These are phyloP conservation scores for Exophiala dermatitidis DNA, from an alignment of 2,329 filamentous ascomycete genomes.

Conservation along the genomic window DNA sequence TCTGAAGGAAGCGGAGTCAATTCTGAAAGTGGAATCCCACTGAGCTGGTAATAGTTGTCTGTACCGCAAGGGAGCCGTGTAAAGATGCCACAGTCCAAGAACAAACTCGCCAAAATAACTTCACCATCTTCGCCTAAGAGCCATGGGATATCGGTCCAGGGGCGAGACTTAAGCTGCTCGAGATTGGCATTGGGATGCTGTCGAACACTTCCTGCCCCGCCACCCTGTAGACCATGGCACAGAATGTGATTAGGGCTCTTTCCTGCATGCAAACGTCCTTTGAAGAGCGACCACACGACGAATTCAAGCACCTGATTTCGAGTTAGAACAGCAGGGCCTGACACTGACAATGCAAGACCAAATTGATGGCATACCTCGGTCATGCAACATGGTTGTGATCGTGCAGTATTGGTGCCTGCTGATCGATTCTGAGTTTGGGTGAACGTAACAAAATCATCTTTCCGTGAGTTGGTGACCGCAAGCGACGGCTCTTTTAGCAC, in stretches of 20 bases:
- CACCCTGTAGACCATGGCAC: constrained; percentile 66
- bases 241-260: constrained; percentile 65
- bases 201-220: constrained; percentile 33
- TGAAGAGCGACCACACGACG: constrained; percentile 70
- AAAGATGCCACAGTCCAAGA: constrained; percentile 74
- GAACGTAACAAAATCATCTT: constrained; percentile 53
- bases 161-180: constrained; percentile 56
- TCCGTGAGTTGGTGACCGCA: constrained; percentile 35
- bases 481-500: constrained; percentile 34
- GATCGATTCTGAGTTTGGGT: constrained; percentile 52
- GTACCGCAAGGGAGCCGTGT: constrained; percentile 51
- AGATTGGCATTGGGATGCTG: constrained; percentile 64
- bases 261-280: constrained; percentile 37
- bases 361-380: constrained; percentile 48
- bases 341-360: neutral
- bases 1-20: neutral
- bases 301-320: constrained; percentile 64
- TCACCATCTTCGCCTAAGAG: constrained; percentile 71
- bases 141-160: constrained; percentile 69
- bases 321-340: constrained; percentile 2
- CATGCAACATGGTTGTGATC: constrained; percentile 48
- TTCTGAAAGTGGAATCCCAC: constrained; percentile 45
- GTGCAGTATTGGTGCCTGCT: constrained; percentile 32
- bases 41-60: constrained; percentile 69
- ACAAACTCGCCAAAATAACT: constrained; percentile 65